These are phyloP conservation scores for Colletotrichum sp. DNA, from an alignment of 2,329 filamentous ascomycete species.

Conservation along the genomic window DNA sequence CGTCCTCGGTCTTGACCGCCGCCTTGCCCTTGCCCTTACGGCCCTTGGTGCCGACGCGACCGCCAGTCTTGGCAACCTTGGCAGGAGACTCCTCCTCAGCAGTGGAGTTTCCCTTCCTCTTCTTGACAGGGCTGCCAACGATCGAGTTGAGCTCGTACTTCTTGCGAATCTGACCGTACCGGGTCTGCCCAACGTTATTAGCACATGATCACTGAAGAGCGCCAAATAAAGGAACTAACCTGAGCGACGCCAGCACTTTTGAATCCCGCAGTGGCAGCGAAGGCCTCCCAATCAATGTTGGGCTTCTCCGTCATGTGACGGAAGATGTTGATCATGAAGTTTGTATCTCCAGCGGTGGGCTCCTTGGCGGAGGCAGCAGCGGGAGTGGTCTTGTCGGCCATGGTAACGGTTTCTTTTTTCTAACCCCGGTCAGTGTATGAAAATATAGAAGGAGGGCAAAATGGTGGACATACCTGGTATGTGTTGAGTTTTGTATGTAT, in stretches of 20 bases:
- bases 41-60: constrained; percentile 21
- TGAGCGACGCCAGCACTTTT: constrained; percentile 52
- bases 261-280: constrained; percentile 47
- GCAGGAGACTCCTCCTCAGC: background rate
- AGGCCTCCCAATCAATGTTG: constrained; percentile 52
- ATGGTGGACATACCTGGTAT: background rate
- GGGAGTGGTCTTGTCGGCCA: constrained; percentile 29
- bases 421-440: background rate
- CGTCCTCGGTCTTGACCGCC: constrained; percentile 25
- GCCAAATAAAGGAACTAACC: constrained; percentile 31
- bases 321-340: constrained; percentile 50
- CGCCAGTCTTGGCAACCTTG: constrained; percentile 20
- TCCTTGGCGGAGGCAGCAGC: constrained; percentile 31
- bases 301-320: constrained; percentile 47
- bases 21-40: constrained; percentile 23
- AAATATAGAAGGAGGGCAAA: background rate
- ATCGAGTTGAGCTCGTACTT: constrained; percentile 35
- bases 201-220: background rate
- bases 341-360: constrained; percentile 44
- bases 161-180: constrained; percentile 56
- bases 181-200: constrained; percentile 33
- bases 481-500: background rate
- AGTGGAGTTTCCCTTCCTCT: background rate
- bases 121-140: background rate
- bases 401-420: constrained; percentile 12